Evolutionary conservation across 1,139 yeast species (phyloP).

Genomic region (Groenewaldozyma auringiensis): DNA sequence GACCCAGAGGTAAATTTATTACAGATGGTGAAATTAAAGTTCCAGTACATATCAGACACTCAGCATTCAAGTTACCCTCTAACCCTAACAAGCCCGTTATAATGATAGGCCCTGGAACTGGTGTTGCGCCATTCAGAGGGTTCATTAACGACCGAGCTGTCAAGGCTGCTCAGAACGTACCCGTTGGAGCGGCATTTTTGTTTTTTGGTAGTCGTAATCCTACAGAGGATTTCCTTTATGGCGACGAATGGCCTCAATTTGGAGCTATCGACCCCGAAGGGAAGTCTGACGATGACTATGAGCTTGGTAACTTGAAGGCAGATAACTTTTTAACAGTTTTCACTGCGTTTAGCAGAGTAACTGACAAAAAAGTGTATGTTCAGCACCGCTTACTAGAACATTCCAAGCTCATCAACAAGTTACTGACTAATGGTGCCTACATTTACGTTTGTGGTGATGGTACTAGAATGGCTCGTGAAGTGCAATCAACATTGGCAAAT

Average conservation of each 20-base stretch:
- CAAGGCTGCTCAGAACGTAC: conserved; percentile 45
- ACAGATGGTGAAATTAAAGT: conserved; percentile 39
- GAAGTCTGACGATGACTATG: conserved; percentile 15
- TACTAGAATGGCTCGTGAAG: conserved; percentile 91
- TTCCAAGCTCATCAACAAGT: conserved; percentile 45
- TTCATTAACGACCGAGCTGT: conserved; percentile 76
- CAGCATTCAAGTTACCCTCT: conserved; percentile 90
- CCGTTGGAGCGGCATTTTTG: conserved; percentile 64
- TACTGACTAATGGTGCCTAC: conserved; percentile 71
- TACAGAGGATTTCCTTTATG: conserved; percentile 70
- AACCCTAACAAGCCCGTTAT: conserved; percentile 78
- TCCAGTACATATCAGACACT: conserved; percentile 90
- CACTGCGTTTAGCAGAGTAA: conserved; percentile 82
- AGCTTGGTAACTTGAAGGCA: conserved; percentile 6
- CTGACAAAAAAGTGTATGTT: conserved; percentile 66
- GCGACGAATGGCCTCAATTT: conserved; percentile 77
- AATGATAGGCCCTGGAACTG: conserved; percentile 97
- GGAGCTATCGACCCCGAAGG: conserved; percentile 9
- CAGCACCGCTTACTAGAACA: conserved; percentile 67
- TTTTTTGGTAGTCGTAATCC: conserved; percentile 83
- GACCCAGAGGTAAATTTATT: conserved; percentile 65
- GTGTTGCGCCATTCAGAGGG: conserved; percentile 96
- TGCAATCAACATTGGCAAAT: conserved; percentile 61
- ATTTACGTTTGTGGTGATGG: conserved; percentile 98
- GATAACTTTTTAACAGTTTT: conserved; percentile 40